A percentile compares a stretch with the other conserved stretches of the same genome.
Conservation (phyloP, 768 basidiomycete genomes). For the Asterophora lycoperdoides region DNA sequence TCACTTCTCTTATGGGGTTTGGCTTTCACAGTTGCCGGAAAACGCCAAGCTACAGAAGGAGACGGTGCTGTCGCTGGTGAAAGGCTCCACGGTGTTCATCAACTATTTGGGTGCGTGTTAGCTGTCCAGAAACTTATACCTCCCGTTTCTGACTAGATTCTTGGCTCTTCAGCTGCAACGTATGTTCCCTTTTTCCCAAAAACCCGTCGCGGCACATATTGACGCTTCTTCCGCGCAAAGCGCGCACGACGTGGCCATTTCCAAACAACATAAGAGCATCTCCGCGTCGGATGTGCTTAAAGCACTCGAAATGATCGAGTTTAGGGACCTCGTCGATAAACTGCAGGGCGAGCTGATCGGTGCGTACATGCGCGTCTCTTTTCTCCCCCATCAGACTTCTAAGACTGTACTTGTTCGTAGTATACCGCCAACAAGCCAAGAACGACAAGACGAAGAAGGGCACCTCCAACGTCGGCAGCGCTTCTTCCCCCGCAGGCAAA, state of each 20-base stretch:
- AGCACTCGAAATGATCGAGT: slow-evolving; percentile 75
- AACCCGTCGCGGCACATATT: background rate
- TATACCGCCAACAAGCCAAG: slow-evolving; percentile 62
- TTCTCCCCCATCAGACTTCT: background rate
- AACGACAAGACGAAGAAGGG: slow-evolving; percentile 52
- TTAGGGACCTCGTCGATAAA: slow-evolving; percentile 62
- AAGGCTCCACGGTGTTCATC: slow-evolving; percentile 92
- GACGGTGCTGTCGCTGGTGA: slow-evolving; percentile 76
- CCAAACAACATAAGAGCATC: slow-evolving; percentile 78
- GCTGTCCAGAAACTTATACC: too few species aligned
- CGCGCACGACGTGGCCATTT: slow-evolving; percentile 85
- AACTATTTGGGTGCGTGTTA: slow-evolving; percentile 75
- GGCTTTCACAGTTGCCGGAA: slow-evolving; percentile 63
- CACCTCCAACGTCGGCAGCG: slow-evolving; percentile 20
- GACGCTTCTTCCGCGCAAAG: slow-evolving; percentile 35
- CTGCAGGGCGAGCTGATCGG: slow-evolving; percentile 64
- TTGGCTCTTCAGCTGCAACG: slow-evolving; percentile 42
- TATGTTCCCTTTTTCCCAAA: slow-evolving; percentile 22
- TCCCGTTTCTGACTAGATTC: background rate
- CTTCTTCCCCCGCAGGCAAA: slow-evolving; percentile 21
- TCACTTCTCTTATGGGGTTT: background rate
- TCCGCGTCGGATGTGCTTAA: slow-evolving; percentile 89
- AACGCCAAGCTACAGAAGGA: slow-evolving; percentile 89
- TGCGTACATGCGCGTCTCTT: slow-evolving; percentile 25
- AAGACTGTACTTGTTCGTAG: slow-evolving; percentile 28